A percentile compares a stretch with the other conserved stretches of the same genome.
Evolutionary conservation across 2,329 filamentous ascomycete genomes (phyloP).

Genomic region (Ploettnerulaceae sp.): DNA sequence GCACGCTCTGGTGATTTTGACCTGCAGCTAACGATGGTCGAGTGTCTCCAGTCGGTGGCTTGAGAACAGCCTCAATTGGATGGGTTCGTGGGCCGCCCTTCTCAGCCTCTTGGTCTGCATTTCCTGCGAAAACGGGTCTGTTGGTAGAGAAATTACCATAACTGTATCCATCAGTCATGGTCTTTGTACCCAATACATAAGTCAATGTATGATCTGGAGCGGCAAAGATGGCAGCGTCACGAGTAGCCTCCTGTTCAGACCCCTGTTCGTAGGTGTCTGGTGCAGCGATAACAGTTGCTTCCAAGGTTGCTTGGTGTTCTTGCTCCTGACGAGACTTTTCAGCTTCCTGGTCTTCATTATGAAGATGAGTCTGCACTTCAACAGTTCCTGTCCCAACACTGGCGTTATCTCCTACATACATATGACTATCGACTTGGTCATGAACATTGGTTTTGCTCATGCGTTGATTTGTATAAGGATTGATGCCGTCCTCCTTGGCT

Average conservation of each 20-base stretch:
- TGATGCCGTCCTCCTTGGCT: slow-evolving; percentile 51
- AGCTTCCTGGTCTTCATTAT: slow-evolving; percentile 17
- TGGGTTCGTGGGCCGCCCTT: background rate
- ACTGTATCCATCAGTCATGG: slow-evolving; percentile 26
- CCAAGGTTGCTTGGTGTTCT: slow-evolving; percentile 22
- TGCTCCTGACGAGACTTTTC: slow-evolving; percentile 18
- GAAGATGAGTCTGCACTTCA: slow-evolving; percentile 21
- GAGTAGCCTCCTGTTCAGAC: slow-evolving; percentile 19
- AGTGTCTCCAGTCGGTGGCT: slow-evolving; percentile 17
- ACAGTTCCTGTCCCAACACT: slow-evolving; percentile 21
- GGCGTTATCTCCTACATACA: slow-evolving; percentile 8
- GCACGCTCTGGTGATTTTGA: slow-evolving; percentile 26
- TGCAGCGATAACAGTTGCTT: slow-evolving; percentile 25
- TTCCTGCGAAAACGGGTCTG: background rate
- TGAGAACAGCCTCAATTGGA: slow-evolving; percentile 12
- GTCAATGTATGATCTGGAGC: slow-evolving; percentile 19
- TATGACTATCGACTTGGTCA: slow-evolving; percentile 5
- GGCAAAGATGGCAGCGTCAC: slow-evolving; percentile 19
- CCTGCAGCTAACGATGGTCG: slow-evolving; percentile 24
- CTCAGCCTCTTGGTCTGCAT: background rate
- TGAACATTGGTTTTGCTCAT: slow-evolving; percentile 18
- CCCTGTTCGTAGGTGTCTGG: slow-evolving; percentile 21
- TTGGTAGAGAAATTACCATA: slow-evolving; percentile 14
- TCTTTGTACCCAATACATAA: slow-evolving; percentile 2
- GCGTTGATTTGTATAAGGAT: slow-evolving; percentile 47